phyloP scores from a whole-genome alignment of 129 eudicot species.

The Kitagawia praeruptora region DNA sequence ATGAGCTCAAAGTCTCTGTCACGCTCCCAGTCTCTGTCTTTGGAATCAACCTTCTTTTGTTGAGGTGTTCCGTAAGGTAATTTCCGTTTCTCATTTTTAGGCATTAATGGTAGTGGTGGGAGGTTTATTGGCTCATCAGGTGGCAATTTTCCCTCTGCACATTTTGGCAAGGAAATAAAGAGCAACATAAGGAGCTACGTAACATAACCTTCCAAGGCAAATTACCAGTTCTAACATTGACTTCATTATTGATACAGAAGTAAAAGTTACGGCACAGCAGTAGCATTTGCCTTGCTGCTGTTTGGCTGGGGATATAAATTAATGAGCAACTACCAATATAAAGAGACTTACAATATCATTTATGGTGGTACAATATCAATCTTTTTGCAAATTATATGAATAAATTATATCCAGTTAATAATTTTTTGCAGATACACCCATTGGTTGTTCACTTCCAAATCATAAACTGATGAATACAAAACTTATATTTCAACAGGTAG shows the following conservation, averaged over 20 bases:
- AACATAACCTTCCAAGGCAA: background rate
- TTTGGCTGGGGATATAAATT: background rate
- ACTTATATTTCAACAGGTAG: background rate
- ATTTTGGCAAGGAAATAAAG: background rate
- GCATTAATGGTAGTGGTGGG: conserved; percentile 82
- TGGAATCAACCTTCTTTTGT: conserved; percentile 57
- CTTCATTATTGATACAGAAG: background rate
- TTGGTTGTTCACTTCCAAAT: background rate
- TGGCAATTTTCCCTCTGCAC: conserved; percentile 87
- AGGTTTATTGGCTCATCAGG: conserved; percentile 91
- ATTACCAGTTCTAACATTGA: background rate
- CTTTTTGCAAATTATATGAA: background rate
- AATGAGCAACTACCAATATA: background rate
- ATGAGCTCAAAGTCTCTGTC: conserved; percentile 89
- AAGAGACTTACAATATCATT: background rate
- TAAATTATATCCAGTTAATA: background rate
- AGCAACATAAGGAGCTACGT: background rate
- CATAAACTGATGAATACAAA: background rate
- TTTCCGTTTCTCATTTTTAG: conserved; percentile 68
- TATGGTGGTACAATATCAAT: background rate
- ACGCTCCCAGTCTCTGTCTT: conserved; percentile 84
- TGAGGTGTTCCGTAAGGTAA: conserved; percentile 49
- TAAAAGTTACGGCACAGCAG: background rate
- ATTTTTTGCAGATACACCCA: background rate
- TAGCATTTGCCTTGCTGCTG: background rate